These are phyloP conservation scores for Tricholoma saponaceum DNA, from an alignment of 768 basidiomycete genomes.

Conservation along the genomic window DNA sequence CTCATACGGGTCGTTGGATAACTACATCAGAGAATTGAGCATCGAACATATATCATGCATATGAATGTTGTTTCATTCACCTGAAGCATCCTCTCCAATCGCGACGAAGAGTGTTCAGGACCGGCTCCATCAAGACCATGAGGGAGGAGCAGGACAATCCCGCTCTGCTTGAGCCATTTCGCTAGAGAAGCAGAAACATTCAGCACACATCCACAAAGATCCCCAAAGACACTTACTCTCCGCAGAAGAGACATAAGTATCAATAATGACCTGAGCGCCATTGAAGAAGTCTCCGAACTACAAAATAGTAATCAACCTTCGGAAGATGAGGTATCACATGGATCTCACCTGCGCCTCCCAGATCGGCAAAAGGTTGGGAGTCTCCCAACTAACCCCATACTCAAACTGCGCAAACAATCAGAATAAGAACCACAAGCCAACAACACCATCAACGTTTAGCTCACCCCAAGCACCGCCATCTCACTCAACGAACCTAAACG, in stretches of 20 bases:
- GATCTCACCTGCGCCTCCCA: conserved; percentile 83
- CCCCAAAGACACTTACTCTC: conserved; percentile 54
- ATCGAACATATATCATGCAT: neutral
- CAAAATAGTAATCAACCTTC: neutral
- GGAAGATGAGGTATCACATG: neutral
- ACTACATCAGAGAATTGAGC: conserved; percentile 33
- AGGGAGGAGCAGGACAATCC: conserved; percentile 78
- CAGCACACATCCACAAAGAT: neutral
- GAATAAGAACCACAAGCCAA: conserved; percentile 4
- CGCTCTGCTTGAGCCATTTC: conserved; percentile 93
- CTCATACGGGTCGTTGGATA: conserved; percentile 68
- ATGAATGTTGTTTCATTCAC: conserved; percentile 28
- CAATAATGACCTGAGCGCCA: conserved; percentile 85
- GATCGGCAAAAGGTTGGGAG: conserved; percentile 74
- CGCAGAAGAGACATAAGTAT: conserved; percentile 81
- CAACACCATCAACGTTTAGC: no score
- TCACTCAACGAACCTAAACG: conserved; percentile 78
- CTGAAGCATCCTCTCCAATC: conserved; percentile 90
- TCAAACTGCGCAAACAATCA: conserved; percentile 58
- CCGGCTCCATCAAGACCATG: conserved; percentile 93
- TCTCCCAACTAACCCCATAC: conserved; percentile 87
- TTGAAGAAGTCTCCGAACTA: conserved; percentile 94
- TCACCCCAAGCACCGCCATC: conserved; percentile 81
- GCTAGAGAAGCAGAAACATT: conserved; percentile 37
- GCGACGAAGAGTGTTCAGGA: conserved; percentile 88